A percentile compares a stretch with the other conserved stretches of the same genome.
phyloP scores from a whole-genome alignment of 2,329 filamentous ascomycete genomes.

The Chrysoporthe puriensis region DNA sequence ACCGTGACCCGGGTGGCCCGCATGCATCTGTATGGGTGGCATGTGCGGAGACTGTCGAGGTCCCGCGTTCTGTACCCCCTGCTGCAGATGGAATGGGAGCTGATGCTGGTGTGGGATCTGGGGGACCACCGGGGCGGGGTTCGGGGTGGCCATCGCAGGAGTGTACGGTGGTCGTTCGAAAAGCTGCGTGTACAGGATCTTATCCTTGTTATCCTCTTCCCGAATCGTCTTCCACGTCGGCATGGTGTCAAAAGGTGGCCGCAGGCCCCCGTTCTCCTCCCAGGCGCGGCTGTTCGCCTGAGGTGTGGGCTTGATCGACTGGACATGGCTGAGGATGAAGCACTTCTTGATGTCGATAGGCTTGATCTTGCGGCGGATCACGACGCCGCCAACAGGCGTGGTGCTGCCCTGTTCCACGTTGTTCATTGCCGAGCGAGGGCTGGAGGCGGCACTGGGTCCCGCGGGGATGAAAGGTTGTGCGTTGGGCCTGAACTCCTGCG shows the following conservation, averaged over 20 bases:
- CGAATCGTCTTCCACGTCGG: slow-evolving; percentile 80
- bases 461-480: slow-evolving; percentile 81
- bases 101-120: slow-evolving; percentile 83
- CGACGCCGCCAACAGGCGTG: slow-evolving; percentile 46
- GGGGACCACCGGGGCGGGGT: slow-evolving; percentile 69
- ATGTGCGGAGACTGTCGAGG: slow-evolving; percentile 75
- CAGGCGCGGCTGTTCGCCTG: slow-evolving; percentile 59
- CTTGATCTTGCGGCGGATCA: slow-evolving; percentile 73
- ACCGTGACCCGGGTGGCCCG: slow-evolving; percentile 70
- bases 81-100: slow-evolving; percentile 80
- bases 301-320: slow-evolving; percentile 53
- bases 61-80: slow-evolving; percentile 68
- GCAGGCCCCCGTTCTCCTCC: slow-evolving; percentile 79
- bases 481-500: slow-evolving; percentile 79
- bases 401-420: slow-evolving; percentile 43
- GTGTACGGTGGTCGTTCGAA: slow-evolving; percentile 70
- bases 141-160: slow-evolving; percentile 68
- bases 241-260: slow-evolving; percentile 79
- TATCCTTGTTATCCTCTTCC: slow-evolving; percentile 70
- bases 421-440: slow-evolving; percentile 67
- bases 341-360: slow-evolving; percentile 73
- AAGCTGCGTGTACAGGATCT: slow-evolving; percentile 74
- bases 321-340: slow-evolving; percentile 56
- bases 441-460: slow-evolving; percentile 69
- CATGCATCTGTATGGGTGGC: slow-evolving; percentile 76